Percentiles rank a stretch among this genome's conserved stretches.
Evolutionary conservation across 179 eudicot genomes (phyloP).

Genomic region (Corrigiola litoralis): DNA sequence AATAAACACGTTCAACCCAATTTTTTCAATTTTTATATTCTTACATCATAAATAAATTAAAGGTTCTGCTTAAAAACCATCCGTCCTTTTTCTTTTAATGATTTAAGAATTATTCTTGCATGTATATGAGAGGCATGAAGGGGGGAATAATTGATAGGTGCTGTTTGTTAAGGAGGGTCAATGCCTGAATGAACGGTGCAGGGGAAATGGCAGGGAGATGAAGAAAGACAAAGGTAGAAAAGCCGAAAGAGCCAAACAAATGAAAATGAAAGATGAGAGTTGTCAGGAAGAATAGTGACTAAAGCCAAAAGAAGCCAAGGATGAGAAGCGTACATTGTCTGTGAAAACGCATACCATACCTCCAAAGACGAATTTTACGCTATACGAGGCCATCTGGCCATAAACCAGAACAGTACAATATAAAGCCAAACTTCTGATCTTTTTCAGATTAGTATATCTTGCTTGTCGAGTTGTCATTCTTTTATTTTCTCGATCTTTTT

Average conservation of each 20-base stretch:
- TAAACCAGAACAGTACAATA: no score
- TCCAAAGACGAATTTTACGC: background rate
- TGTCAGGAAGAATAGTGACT: constrained; percentile 13
- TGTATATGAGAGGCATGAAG: no score
- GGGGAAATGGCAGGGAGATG: background rate
- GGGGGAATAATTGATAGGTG: background rate
- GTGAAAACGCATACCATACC: background rate
- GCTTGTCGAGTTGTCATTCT: background rate
- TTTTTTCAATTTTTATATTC: no score
- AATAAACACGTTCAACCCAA: no score
- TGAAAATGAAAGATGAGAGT: background rate
- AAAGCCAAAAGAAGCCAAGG: constrained; percentile 14
- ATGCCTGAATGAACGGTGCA: background rate
- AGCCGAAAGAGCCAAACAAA: background rate
- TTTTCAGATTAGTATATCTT: background rate
- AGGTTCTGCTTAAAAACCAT: no score
- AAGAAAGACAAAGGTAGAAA: background rate
- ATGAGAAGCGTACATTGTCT: background rate
- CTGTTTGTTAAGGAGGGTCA: background rate
- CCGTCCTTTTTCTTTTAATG: no score
- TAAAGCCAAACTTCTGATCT: background rate
- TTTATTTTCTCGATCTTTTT: no score
- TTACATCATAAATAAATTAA: no score
- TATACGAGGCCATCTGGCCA: background rate
- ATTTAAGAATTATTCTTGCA: no score